These are phyloP conservation scores for Pseudogymnoascus sp. DNA, from an alignment of 2,329 filamentous ascomycete genomes.

Conservation along the genomic window DNA sequence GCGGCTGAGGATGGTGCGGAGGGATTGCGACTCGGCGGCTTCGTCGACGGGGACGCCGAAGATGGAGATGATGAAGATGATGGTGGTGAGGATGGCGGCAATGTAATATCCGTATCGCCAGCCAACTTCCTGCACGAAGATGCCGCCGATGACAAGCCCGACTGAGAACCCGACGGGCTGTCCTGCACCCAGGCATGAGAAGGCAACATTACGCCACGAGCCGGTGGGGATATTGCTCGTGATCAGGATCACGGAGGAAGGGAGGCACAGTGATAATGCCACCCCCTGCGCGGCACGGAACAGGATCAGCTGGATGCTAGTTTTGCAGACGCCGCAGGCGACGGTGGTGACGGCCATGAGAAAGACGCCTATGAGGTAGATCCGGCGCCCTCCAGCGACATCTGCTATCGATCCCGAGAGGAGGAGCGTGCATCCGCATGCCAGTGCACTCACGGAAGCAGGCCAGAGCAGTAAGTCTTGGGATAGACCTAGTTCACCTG, in stretches of 20 bases:
- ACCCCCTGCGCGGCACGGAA: constrained; percentile 39
- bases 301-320: constrained; percentile 35
- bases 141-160: constrained; percentile 42
- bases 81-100: constrained; percentile 31
- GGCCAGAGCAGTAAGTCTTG: constrained; percentile 22
- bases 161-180: constrained; percentile 44
- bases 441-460: constrained; percentile 30
- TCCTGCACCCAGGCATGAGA: constrained; percentile 40
- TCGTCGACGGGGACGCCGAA: constrained; percentile 15
- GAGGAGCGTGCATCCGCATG: constrained; percentile 38
- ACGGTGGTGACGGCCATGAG: constrained; percentile 36
- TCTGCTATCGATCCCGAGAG: constrained; percentile 42
- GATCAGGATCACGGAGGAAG: constrained; percentile 41
- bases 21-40: constrained; percentile 8
- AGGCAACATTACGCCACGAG: constrained; percentile 40
- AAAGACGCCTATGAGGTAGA: constrained; percentile 38
- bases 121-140: constrained; percentile 39
- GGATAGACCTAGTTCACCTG: constrained; percentile 27
- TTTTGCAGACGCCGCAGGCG: constrained; percentile 34
- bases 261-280: constrained; percentile 39
- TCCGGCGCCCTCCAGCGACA: constrained; percentile 37
- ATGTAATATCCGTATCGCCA: constrained; percentile 46
- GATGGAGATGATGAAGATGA: constrained; percentile 16
- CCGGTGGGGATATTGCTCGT: constrained; percentile 39
- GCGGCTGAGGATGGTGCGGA: constrained; percentile 7